Percentiles rank a stretch among this genome's conserved stretches.
These are phyloP conservation scores for Agrocybe chaxingu DNA, from an alignment of 768 basidiomycete species.

Conservation along the genomic window DNA sequence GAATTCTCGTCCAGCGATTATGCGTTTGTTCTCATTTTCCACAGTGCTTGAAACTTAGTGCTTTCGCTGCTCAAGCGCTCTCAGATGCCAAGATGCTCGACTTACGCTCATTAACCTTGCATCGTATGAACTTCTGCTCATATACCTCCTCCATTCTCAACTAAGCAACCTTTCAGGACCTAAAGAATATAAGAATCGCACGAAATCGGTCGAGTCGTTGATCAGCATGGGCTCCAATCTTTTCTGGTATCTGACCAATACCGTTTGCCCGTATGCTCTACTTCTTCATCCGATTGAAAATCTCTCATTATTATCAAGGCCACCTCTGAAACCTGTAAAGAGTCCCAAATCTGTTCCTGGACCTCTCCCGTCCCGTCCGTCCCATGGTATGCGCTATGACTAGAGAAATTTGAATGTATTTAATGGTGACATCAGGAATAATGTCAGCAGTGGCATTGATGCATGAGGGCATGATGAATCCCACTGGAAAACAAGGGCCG, in stretches of 20 bases:
- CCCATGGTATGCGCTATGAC: background rate
- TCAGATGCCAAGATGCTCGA: slow-evolving; percentile 41
- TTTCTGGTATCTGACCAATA: slow-evolving; percentile 46
- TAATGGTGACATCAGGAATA: slow-evolving; percentile 26
- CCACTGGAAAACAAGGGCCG: slow-evolving; percentile 23
- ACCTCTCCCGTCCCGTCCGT: background rate
- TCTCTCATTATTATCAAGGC: background rate
- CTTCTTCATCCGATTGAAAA: slow-evolving; percentile 21
- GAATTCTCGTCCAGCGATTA: slow-evolving; percentile 5
- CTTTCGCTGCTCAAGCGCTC: slow-evolving; percentile 50
- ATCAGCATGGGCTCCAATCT: slow-evolving; percentile 42
- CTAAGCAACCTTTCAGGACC: slow-evolving; percentile 13
- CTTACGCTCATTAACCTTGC: slow-evolving; percentile 40
- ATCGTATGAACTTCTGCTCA: slow-evolving; percentile 33
- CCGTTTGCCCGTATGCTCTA: slow-evolving; percentile 48
- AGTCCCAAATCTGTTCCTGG: no score
- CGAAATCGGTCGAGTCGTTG: slow-evolving; percentile 33
- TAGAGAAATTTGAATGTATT: background rate
- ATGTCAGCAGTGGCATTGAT: slow-evolving; percentile 37
- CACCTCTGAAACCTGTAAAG: no score
- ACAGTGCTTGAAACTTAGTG: slow-evolving; percentile 49
- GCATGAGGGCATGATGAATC: slow-evolving; percentile 44
- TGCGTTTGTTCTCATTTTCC: background rate
- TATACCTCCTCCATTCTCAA: background rate
- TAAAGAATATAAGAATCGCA: slow-evolving; percentile 22